These are phyloP conservation scores for Antitrichia curtipendula DNA, from an alignment of 225 moss, liverwort and hornwort genomes.

Conservation along the genomic window DNA sequence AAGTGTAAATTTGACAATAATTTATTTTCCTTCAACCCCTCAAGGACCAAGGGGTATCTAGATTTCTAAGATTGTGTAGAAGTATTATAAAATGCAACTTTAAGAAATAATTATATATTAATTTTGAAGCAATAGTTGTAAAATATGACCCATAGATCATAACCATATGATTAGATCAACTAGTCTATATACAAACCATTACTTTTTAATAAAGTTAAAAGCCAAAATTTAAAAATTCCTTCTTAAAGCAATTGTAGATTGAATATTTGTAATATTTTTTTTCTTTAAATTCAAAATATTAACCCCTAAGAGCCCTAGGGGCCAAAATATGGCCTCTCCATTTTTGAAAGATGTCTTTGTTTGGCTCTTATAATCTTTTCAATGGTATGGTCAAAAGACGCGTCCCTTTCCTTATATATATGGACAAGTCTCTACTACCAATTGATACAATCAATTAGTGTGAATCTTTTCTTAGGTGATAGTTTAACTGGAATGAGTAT, in stretches of 20 bases:
- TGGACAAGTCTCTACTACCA: no score
- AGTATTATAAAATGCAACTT: background rate
- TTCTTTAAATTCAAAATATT: background rate
- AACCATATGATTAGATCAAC: background rate
- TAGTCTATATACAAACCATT: background rate
- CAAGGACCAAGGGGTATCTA: accelerated
- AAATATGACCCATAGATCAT: no score
- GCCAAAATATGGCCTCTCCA: no score
- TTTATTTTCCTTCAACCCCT: accelerated
- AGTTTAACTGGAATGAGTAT: no score
- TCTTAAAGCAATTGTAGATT: background rate
- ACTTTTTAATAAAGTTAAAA: background rate
- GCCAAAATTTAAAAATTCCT: background rate
- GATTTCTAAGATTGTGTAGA: background rate
- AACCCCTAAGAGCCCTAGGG: no score
- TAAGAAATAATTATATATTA: background rate
- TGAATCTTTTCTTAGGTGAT: no score
- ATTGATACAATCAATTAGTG: no score
- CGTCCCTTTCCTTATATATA: no score
- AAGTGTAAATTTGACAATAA: background rate
- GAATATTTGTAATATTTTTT: background rate
- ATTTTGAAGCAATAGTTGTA: accelerated
- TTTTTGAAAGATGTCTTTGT: no score
- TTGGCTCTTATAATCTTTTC: no score
- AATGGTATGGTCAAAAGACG: no score